Evolutionary conservation across 306 rosid species (phyloP), one percentile per base, ranked within the genome.

Genomic region (Cicer chorassanicum): DNA sequence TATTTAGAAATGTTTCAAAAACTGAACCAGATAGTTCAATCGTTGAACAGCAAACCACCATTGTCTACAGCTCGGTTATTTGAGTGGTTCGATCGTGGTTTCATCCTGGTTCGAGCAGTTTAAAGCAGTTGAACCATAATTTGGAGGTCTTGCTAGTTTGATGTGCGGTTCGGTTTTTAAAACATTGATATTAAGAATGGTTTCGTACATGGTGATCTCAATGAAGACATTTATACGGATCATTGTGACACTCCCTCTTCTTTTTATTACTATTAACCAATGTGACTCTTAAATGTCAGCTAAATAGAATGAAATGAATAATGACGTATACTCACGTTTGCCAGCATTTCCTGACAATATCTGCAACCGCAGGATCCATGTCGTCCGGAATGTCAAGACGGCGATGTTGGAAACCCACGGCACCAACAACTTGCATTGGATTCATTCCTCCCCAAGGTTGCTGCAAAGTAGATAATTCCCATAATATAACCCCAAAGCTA

Each of bases 381-480:
- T 84, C 73, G 15, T 92, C 90, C 0, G 99, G 98, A 82, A 95
- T 92, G 76, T 92, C 99, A 61, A 95, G 98, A 36, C 99, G 96
- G 51, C 97, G 99, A 82, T 95, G 93, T 84, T 95, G 99, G 83
- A 95, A 95, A 69, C 99, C 99, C n/a, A 95, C 99, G 1, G 99
- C 99, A 60, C 99, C 99, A 70, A 95, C 99, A 77, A 95, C 98
- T 86, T 95, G 99, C 99, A 95, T 95, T 2, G 99, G 93, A 79
- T 92, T 95, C 99, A 95, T 87, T 82, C 99, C 99, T 9, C 97
- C 92, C 99, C 99, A 95, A 0, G 99, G 99, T 77, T 95, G 99
- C 82, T 81, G 93, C 93, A 92, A 43, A 7, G 99, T 95, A 43
- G 76, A 85, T 42, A 95, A 96, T 84, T 95, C 99, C 99, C 98